phyloP scores from a whole-genome alignment of 371 early-diverging fungal species.

The Capillidium heterosporum region DNA sequence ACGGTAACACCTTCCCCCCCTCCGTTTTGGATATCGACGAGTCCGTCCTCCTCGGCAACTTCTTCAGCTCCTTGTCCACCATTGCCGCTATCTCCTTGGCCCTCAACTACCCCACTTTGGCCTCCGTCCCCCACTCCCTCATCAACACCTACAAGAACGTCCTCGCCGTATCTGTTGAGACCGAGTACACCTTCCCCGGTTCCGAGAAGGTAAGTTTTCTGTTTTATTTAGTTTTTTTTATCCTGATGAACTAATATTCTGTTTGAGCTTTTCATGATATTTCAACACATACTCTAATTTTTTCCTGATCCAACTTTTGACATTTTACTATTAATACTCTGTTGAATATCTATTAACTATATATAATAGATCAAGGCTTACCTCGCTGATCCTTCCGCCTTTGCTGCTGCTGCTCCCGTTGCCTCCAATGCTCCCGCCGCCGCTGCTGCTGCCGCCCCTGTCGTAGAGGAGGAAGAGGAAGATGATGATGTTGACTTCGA shows the following conservation, averaged over 20 bases:
- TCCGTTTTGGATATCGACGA: conserved; percentile 88
- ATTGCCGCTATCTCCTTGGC: conserved; percentile 93
- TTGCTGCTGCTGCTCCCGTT: conserved; percentile 49
- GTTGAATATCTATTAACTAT: background rate
- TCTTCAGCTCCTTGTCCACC: conserved; percentile 62
- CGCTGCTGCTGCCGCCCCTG: conserved; percentile 23
- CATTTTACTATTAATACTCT: background rate
- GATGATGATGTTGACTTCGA: conserved; percentile 75
- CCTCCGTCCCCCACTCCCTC: conserved; percentile 93
- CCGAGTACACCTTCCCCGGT: conserved; percentile 85
- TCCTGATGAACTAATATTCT: conserved; percentile 8
- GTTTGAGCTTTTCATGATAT: background rate
- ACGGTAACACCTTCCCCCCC: conserved; percentile 82
- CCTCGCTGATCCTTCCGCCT: conserved; percentile 72
- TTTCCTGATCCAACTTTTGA: conserved; percentile 30
- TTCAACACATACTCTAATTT: conserved; percentile 53
- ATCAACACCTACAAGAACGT: conserved; percentile 95
- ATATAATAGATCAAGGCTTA: conserved; percentile 58
- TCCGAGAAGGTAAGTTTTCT: conserved; percentile 56
- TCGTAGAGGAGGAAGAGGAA: conserved; percentile 42
- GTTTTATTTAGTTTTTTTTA: background rate
- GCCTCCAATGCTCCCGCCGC: conserved; percentile 28
- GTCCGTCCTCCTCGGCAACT: conserved; percentile 53
- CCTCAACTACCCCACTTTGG: conserved; percentile 82
- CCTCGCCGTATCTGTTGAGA: conserved; percentile 75